phyloP scores from a whole-genome alignment of 805 yeast species.

The Candida hispaniensis region DNA sequence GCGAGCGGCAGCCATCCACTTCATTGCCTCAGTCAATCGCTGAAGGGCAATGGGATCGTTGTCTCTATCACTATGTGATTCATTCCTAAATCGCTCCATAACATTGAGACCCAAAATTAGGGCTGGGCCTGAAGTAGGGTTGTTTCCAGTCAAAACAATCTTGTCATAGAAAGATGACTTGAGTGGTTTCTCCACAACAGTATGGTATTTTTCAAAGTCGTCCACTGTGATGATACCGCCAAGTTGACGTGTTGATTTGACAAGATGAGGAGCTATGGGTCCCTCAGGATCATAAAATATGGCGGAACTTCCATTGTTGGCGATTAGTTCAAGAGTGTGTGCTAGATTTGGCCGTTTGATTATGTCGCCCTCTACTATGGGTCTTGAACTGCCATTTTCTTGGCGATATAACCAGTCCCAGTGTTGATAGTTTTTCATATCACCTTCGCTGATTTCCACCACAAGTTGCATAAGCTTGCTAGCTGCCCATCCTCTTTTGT shows the following conservation, averaged over 20 bases:
- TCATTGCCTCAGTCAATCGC: slow-evolving; percentile 73
- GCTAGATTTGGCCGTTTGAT: slow-evolving; percentile 55
- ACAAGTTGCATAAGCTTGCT: slow-evolving; percentile 37
- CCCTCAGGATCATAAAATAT: slow-evolving; percentile 79
- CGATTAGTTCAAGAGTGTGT: slow-evolving; percentile 54
- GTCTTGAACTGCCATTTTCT: slow-evolving; percentile 19
- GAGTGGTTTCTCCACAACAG: slow-evolving; percentile 37
- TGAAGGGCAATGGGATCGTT: slow-evolving; percentile 45
- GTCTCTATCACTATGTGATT: slow-evolving; percentile 34
- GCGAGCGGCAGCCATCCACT: slow-evolving; percentile 84
- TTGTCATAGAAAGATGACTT: slow-evolving; percentile 34
- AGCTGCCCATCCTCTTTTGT: slow-evolving; percentile 53
- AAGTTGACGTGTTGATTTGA: slow-evolving; percentile 35
- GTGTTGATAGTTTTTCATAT: slow-evolving; percentile 20
- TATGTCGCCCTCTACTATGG: slow-evolving; percentile 45
- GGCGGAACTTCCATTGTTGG: slow-evolving; percentile 64
- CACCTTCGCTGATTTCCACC: slow-evolving; percentile 31
- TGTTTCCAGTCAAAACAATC: slow-evolving; percentile 48
- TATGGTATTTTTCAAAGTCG: slow-evolving; percentile 61
- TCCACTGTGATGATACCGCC: slow-evolving; percentile 58
- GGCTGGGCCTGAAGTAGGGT: slow-evolving; percentile 80
- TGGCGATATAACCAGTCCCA: slow-evolving; percentile 28
- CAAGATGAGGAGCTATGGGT: slow-evolving; percentile 54
- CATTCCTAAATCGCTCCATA: slow-evolving; percentile 32
- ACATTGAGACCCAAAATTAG: slow-evolving; percentile 63